Percentiles rank a stretch among this genome's conserved stretches.
Conservation (phyloP, 176 grass and related monocot species). For the Triticum timopheevii region DNA sequence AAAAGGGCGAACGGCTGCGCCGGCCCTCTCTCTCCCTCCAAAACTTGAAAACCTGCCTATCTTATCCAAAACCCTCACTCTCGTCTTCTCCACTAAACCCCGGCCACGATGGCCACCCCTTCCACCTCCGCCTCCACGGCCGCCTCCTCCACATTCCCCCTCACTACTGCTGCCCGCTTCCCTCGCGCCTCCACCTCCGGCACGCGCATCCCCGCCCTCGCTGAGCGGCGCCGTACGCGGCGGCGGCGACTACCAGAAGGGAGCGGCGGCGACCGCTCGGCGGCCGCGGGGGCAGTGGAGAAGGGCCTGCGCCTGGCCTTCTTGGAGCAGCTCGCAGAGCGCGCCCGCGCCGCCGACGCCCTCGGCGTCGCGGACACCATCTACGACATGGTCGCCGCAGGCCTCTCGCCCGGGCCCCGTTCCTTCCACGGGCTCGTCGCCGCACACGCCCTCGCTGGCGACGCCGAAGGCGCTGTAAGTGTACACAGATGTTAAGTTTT, state of each 20-base stretch:
- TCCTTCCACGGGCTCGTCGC: constrained; percentile 94
- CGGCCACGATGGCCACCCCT: constrained; percentile 54
- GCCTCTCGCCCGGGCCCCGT: constrained; percentile 77
- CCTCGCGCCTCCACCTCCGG: constrained; percentile 15
- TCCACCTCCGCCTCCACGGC: constrained; percentile 37
- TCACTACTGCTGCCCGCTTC: constrained; percentile 35
- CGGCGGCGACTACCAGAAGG: constrained; percentile 51
- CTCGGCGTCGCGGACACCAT: constrained; percentile 69
- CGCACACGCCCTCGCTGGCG: constrained; percentile 70
- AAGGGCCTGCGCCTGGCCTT: constrained; percentile 25
- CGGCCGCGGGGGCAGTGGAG: constrained; percentile 26
- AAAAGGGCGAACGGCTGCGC: background rate
- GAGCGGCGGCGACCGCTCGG: constrained; percentile 54
- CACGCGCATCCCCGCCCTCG: constrained; percentile 30
- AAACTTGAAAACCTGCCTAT: constrained; percentile 10
- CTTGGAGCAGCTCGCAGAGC: constrained; percentile 16
- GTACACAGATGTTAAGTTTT: background rate
- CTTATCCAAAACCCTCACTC: constrained; percentile 53
- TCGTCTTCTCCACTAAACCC: constrained; percentile 44
- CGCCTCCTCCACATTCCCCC: constrained; percentile 45
- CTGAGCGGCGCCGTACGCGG: constrained; percentile 54
- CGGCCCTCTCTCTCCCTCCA: constrained; percentile 1
- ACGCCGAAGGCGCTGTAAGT: constrained; percentile 86
- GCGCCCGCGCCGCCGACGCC: constrained; percentile 40
- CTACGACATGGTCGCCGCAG: constrained; percentile 95